Evolutionary conservation across 352 stramenopile species (phyloP), one percentile per base, ranked within the genome.

Genomic region (Blastocystis hominis): DNA sequence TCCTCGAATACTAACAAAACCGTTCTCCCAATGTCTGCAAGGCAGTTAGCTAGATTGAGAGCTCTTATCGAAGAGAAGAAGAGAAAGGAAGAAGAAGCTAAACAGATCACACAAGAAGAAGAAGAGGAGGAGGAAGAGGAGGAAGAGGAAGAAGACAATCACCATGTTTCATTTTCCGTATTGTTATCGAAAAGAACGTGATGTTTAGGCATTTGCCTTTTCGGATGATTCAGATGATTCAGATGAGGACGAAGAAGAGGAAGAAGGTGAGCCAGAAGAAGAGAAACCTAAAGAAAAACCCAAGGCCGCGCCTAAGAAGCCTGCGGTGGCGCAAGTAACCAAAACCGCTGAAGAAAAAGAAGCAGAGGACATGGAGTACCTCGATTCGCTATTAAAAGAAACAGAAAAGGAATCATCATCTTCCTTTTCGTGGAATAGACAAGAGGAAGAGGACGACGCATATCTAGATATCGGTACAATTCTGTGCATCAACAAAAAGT

Each of bases 61-160:
- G 70, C 70, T 62, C 70, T 80, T 40, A 46, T 80, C 15, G 70
- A 80, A n/a, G 70, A 80, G 20, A 80, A 80, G 53, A 62, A 64
- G 38, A 62, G 24, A 13, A 30, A 80, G 10, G 40, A 42, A 7
- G 70, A 80, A 36, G 70, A 40, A 38, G 70, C 34, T 10, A 42
- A n/a, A 7, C 9, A 72, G 10, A 24, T 34, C n/a, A 13, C 36
- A 15, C 10, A 80, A 34, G 44, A 66, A 24, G 70, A 80, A 47
- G 70, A 80, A 13, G 70, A 80, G 50, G 69, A 80, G 69, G 46
- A 64, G 10, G 46, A 80, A 9, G 70, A 80, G 30, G 50, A 80
- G 42, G 36, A 34, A 30, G 24, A 30, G 24, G 4, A 59, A 20
- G 50, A 59, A 20, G 13, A 59, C 50, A 13, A 20, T 40, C 24